Base-by-base conservation (phyloP, 495 filamentous ascomycete species). In the Penicillium coffeae region DNA sequence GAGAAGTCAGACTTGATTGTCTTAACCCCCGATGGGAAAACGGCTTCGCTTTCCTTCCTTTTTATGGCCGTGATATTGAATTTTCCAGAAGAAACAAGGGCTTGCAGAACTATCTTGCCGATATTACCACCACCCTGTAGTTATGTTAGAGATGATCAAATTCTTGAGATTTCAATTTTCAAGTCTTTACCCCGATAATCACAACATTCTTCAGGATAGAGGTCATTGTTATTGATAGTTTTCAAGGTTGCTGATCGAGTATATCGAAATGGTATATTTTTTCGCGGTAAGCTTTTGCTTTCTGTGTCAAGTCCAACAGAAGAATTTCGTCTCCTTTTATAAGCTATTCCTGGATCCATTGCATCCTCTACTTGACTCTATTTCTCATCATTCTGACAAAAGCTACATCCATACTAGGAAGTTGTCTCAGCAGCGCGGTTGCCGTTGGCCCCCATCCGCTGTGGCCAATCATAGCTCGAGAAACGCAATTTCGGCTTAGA, bases 1-100 rank as follows among this genome's bases (percentile, higher is more conserved):
- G 82, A 84, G 72, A 80, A 85, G 58, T 85, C 83, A 64, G 67
- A 70, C 76, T 84, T 85, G 65, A 62, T 54, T 43, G 73, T 58
- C 7, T 57, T 70, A 40, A 71, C 62, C 20, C 56, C 50, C 6
- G 61, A 19, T 1, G 72, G 66, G 32, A 52, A 52, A 12, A 38
- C 15, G 19, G 50, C 43, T 6, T 21, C n/a, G 38, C 43, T 47
- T 36, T 47, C 43, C 15, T 42, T 42, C n/a, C 50, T 42, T 12
- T 36, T 30, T 10, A 52, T 20, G 4, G 30, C 43, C 5, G 43
- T 52, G 32, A 52, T 38, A 16, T 19, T 40, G 14, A 52, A 47
- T 18, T 18, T 19, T 16, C n/a, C 7, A 7, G 50, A 47, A 18
- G 32, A 13, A 2, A 52, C 5, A 14, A 52, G 44, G 4, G 20